A percentile compares a stretch with the other conserved stretches of the same genome.
Evolutionary conservation across 2,329 filamentous ascomycete genomes (phyloP).

Genomic region (Colletotrichum sp.): DNA sequence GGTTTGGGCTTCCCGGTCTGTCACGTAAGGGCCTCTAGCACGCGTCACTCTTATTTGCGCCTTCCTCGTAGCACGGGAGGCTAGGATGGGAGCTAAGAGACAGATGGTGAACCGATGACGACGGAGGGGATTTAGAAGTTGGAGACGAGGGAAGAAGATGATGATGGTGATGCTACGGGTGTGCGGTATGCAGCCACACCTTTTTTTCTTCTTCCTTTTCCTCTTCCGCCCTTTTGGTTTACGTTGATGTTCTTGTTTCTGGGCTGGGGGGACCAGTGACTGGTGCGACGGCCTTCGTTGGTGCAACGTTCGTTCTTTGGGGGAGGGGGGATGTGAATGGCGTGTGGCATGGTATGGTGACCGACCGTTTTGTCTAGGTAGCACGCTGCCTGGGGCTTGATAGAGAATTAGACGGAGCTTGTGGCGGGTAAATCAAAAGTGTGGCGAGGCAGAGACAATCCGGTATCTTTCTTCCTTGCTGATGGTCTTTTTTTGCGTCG

Average conservation of each 20-base stretch:
- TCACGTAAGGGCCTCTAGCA: not conserved
- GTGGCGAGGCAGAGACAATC: not conserved
- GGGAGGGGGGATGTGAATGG: not conserved
- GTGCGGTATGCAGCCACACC: constrained; percentile 13
- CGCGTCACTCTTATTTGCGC: not conserved
- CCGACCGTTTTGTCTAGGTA: not conserved
- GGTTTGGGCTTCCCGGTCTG: not conserved
- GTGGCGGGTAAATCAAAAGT: not conserved
- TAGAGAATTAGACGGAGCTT: not conserved
- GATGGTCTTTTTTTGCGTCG: not conserved
- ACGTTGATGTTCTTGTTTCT: not conserved
- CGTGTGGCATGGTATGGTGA: not conserved
- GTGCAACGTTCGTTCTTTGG: not conserved
- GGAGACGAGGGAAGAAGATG: not conserved
- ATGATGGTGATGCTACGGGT: not conserved
- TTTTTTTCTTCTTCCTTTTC: not conserved
- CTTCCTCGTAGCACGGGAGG: not conserved
- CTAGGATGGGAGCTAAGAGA: not conserved
- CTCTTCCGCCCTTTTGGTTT: not conserved
- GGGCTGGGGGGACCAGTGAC: not conserved
- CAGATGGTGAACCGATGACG: not conserved
- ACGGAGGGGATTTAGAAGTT: not conserved
- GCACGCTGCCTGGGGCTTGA: not conserved
- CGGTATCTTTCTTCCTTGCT: not conserved
- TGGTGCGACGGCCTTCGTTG: not conserved